Percentiles rank a stretch among this genome's conserved stretches.
Evolutionary conservation across 495 filamentous ascomycete genomes (phyloP).

Genomic region (Penicillium flavigenum): DNA sequence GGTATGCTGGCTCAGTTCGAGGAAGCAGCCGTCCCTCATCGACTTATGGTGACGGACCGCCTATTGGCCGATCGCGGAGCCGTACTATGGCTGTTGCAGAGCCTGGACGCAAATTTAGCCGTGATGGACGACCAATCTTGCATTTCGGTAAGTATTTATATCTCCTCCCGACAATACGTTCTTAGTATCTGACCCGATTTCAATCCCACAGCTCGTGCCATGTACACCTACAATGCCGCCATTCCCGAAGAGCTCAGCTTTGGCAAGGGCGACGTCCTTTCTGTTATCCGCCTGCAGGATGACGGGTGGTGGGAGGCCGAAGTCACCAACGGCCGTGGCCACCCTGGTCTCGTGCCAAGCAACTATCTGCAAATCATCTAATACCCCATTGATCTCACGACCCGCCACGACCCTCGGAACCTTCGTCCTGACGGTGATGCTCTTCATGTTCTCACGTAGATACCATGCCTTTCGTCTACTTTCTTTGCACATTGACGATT

Average conservation of each 20-base stretch:
- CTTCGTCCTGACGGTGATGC: conserved; percentile 27
- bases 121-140: conserved; percentile 83
- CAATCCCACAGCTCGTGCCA: conserved; percentile 67
- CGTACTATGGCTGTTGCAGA: conserved; percentile 69
- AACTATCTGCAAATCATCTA: conserved; percentile 82
- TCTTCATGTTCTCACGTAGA: conserved; percentile 31
- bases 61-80: conserved; percentile 64
- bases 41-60: conserved; percentile 59
- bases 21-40: conserved; percentile 51
- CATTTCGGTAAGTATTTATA: conserved; percentile 75
- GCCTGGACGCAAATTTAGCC: conserved; percentile 68
- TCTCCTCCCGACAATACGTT: neutral
- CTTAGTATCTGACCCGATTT: neutral
- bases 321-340: conserved; percentile 70
- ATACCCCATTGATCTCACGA: conserved; percentile 29
- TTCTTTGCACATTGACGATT: conserved; percentile 28
- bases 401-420: conserved; percentile 24
- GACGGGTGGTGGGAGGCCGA: conserved; percentile 99
- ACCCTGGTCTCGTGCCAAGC: conserved; percentile 87
- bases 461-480: conserved; percentile 25
- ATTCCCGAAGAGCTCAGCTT: conserved; percentile 96
- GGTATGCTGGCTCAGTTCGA: conserved; percentile 53
- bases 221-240: conserved; percentile 91
- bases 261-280: conserved; percentile 85
- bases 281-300: conserved; percentile 89